Evolutionary conservation across 2,329 filamentous ascomycete genomes (phyloP), one percentile per base, ranked within the genome.

Genomic region (Neofusicoccum umdonicola): DNA sequence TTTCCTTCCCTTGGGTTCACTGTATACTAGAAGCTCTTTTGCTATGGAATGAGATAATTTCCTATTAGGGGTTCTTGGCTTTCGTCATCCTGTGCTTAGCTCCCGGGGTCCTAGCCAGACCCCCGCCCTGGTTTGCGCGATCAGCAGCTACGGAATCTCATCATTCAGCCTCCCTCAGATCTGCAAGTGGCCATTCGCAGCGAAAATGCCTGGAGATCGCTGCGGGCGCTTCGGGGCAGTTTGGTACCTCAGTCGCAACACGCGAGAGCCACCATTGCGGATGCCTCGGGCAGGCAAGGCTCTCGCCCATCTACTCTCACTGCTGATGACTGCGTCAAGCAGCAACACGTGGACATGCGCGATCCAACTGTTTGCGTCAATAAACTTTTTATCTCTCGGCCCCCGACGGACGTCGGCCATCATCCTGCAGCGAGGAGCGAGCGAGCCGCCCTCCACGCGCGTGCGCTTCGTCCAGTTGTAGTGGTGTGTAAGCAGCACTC

Each of bases 1-100:
- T 37, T 45, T 37, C 27, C n/a, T 47, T 47, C 31, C 39, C 42
- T 60, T 17, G 22, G 15, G 41, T 60, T 47, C 56, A 47, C 35
- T 60, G 56, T 60, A 60, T 60, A 60, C 56, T 60, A 60, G 56
- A 60, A 60, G 56, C 56, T 47, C 41, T 60, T n/a, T 34, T 58
- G 54, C 54, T 47, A 39, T 37, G 56, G 42, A 60, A 60, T 35
- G 42, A 60, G 56, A 60, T 60, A 60, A 60, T 60, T 60, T 60
- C 56, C 56, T 60, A 47, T 35, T 47, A 60, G 22, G 56, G 50
- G 42, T 22, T 47, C 56, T 60, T 60, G 56, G 56, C 56, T 60
- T 60, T 60, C 56, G 56, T 60, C 56, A 60, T 60, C 42, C 11
- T 22, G 56, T 47, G 41, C 27, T 19, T 60, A 60, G 56, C 42